These are phyloP conservation scores for Aureococcus anophagefferens DNA, from an alignment of 108 stramenopile species.

Conservation along the genomic window DNA sequence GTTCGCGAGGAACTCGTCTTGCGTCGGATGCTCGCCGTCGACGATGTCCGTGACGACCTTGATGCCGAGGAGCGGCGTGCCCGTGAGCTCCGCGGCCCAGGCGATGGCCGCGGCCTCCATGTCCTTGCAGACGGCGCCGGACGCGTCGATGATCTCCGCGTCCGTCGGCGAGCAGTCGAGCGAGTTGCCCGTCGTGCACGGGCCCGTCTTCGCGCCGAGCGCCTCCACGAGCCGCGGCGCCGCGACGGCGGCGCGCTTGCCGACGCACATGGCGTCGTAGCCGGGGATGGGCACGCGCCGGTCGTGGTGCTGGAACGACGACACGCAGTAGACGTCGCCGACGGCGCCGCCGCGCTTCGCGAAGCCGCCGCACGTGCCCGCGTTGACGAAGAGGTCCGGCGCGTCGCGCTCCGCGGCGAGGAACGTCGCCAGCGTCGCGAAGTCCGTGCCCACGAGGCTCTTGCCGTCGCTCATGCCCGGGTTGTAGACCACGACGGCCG, in stretches of 20 bases:
- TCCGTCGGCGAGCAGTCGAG: slow-evolving; percentile 72
- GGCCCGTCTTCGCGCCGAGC: slow-evolving; percentile 62
- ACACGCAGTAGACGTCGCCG: slow-evolving; percentile 81
- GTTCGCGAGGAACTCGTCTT: slow-evolving; percentile 93
- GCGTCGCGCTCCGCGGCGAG: slow-evolving; percentile 41
- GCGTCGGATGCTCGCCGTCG: slow-evolving; percentile 68
- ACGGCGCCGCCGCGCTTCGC: slow-evolving; percentile 69
- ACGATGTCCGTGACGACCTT: slow-evolving; percentile 96
- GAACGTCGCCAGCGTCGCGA: slow-evolving; percentile 65
- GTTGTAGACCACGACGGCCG: slow-evolving; percentile 74
- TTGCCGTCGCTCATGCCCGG: slow-evolving; percentile 74
- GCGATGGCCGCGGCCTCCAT: slow-evolving; percentile 96
- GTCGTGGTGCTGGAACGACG: slow-evolving; percentile 82
- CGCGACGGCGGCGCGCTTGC: slow-evolving; percentile 35
- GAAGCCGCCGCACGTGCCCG: slow-evolving; percentile 94
- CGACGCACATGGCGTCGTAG: slow-evolving; percentile 75
- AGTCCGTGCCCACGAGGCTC: slow-evolving; percentile 87
- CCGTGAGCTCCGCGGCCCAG: slow-evolving; percentile 62
- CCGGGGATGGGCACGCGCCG: slow-evolving; percentile 88
- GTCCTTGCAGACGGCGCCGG: slow-evolving; percentile 84
- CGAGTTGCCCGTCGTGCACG: slow-evolving; percentile 83
- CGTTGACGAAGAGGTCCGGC: slow-evolving; percentile 76
- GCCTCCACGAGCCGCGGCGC: slow-evolving; percentile 35
- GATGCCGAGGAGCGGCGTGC: slow-evolving; percentile 72
- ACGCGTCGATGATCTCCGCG: slow-evolving; percentile 59